These are phyloP conservation scores for Fusarium cicatricum DNA, from an alignment of 2,329 filamentous ascomycete genomes.

Conservation along the genomic window DNA sequence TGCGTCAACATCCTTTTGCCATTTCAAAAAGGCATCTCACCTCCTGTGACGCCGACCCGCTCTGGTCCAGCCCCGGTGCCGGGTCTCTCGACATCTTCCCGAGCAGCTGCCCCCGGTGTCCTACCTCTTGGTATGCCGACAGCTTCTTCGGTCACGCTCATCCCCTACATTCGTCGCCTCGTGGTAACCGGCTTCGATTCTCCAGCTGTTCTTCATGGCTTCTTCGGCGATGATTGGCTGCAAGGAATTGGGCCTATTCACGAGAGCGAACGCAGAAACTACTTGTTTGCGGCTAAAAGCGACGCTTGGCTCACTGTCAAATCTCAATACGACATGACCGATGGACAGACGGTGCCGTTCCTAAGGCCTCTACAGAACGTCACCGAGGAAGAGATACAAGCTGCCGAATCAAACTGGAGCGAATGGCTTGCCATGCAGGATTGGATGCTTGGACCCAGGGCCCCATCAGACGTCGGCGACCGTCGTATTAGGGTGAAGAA, in stretches of 20 bases:
- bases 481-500: conserved; percentile 44
- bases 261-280: conserved; percentile 91
- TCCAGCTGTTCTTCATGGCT: conserved; percentile 86
- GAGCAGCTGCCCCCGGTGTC: conserved; percentile 39
- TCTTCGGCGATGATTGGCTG: conserved; percentile 95
- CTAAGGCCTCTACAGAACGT: conserved; percentile 82
- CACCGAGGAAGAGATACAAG: conserved; percentile 80
- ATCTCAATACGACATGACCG: conserved; percentile 85
- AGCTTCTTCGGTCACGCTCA: conserved; percentile 66
- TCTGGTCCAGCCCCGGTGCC: conserved; percentile 27
- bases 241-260: conserved; percentile 82
- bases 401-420: conserved; percentile 87
- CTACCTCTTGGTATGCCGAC: conserved; percentile 34
- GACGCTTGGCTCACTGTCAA: conserved; percentile 91
- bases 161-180: conserved; percentile 89
- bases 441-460: conserved; percentile 93
- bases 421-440: conserved; percentile 97
- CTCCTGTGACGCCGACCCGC: conserved; percentile 51
- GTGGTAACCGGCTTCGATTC: conserved; percentile 93
- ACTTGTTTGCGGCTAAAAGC: conserved; percentile 93
- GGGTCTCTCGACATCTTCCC: conserved; percentile 39
- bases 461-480: conserved; percentile 56
- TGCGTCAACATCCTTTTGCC: conserved; percentile 93
- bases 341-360: conserved; percentile 86
- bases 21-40: conserved; percentile 70